Conservation (phyloP, 2,329 filamentous ascomycete species). For the Alternaria gansuensis region DNA sequence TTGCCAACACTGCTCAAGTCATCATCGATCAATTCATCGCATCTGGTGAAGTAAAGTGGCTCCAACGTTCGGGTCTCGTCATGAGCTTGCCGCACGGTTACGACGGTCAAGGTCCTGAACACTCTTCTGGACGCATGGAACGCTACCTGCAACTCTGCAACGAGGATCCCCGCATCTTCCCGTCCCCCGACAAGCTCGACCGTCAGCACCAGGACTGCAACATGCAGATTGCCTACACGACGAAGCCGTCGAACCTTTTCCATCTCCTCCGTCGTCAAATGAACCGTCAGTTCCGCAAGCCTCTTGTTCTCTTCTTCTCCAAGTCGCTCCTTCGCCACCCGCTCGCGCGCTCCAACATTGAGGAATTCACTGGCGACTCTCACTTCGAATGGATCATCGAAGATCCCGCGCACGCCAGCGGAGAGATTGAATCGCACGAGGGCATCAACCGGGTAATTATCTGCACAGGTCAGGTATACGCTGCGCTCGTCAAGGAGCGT, state of each 20-base stretch:
- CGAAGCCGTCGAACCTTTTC: conserved; percentile 95
- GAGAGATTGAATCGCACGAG: conserved; percentile 78
- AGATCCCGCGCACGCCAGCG: conserved; percentile 82
- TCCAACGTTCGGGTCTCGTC: conserved; percentile 95
- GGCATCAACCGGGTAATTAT: conserved; percentile 94
- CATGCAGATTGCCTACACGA: conserved; percentile 98
- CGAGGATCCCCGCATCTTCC: conserved; percentile 95
- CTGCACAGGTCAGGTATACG: conserved; percentile 94
- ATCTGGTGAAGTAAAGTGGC: conserved; percentile 97
- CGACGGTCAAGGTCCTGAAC: conserved; percentile 96
- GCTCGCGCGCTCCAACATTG: conserved; percentile 84
- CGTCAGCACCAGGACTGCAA: conserved; percentile 99
- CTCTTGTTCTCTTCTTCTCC: conserved; percentile 97
- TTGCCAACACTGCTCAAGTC: conserved; percentile 98
- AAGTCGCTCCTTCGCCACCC: conserved; percentile 96
- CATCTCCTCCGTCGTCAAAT: conserved; percentile 96
- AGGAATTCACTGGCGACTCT: conserved; percentile 89
- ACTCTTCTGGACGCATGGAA: conserved; percentile 97
- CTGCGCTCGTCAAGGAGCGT: conserved; percentile 89
- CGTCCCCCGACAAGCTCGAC: conserved; percentile 84
- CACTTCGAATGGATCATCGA: conserved; percentile 98
- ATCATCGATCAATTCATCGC: conserved; percentile 99
- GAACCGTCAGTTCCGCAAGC: conserved; percentile 99
- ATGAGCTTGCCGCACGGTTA: conserved; percentile 98
- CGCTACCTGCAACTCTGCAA: conserved; percentile 97